Base-by-base conservation (phyloP, 1,139 yeast species). In the Candida sp. region DNA sequence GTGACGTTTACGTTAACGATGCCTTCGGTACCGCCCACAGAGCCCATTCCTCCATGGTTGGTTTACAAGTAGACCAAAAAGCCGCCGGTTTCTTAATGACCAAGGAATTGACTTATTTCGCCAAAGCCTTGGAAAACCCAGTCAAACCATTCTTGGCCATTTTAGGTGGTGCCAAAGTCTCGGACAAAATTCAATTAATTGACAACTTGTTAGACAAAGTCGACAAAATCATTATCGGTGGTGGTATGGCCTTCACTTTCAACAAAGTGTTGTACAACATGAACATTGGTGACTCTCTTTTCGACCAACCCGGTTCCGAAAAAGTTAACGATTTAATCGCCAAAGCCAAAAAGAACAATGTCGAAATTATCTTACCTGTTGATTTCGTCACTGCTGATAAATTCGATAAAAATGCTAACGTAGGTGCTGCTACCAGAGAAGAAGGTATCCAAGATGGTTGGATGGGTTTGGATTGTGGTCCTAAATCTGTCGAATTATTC, bases 171-270 rank as follows among this genome's bases (percentile, higher is more conserved):
- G 98, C 98, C 64, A 91, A 91, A 81, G 97, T 91, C 57, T 84
- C 95, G 53, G 98, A 91, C 77, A 91, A 91, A 84, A 91, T 91
- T 65, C 97, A 89, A 78, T 84, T 91, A 74, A 91, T 91, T 66
- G 97, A 93, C 75, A 91, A 91, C 82, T 81, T 91, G 71, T 81
- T 91, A 64, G 90, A 91, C 77, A 93, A 91, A 82, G 97, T 91
- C 61, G 84, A 93, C 72, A 72, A 84, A 52, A 79, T 91, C 68
- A 88, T 91, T 72, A 84, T 91, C 61, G 97, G 98, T 68, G 98
- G 98, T 75, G 98, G 98, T 75, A 91, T 91, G 98, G 91, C 98
- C 48, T 91, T 90, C 84, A 91, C 98, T 62, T 91, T 91, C 81
- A 88, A 87, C 80, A 91, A 93, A 81, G 86, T 91, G 47, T 70